Conservation (phyloP, 441 rosid species). For the Erysimum cheiri region DNA sequence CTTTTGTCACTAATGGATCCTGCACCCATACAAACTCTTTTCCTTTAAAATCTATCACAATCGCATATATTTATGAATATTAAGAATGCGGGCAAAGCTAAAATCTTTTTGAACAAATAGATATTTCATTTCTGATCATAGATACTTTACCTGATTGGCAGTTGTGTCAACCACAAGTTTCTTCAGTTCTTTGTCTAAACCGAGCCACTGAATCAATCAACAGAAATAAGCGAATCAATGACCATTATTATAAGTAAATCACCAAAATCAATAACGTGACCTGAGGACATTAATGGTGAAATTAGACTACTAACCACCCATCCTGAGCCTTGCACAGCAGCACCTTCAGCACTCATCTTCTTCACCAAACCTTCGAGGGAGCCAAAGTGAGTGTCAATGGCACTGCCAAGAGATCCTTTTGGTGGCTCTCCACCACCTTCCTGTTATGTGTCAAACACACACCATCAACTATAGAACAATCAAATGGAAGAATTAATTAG, state of each 20-base stretch:
- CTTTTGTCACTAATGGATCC: conserved; percentile 94
- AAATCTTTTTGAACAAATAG: background rate
- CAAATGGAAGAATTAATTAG: background rate
- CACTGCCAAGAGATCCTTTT: conserved; percentile 70
- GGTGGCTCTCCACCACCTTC: conserved; percentile 98
- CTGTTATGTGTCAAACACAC: conserved; percentile 48
- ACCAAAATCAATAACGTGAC: background rate
- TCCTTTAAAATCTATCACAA: background rate
- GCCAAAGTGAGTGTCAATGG: conserved; percentile 83
- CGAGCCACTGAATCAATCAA: conserved; percentile 76
- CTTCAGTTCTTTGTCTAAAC: conserved; percentile 78
- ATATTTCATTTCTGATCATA: background rate
- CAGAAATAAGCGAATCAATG: conserved; percentile 2
- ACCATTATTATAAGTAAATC: background rate
- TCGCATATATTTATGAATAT: background rate
- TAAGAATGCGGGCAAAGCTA: background rate
- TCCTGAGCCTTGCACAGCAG: conserved; percentile 98
- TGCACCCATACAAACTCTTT: conserved; percentile 39
- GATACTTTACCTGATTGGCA: conserved; percentile 78
- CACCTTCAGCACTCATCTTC: conserved; percentile 89
- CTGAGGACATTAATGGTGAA: background rate
- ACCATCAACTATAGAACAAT: background rate
- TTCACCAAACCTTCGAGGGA: conserved; percentile 73
- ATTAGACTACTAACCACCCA: conserved; percentile 81
- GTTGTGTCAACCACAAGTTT: conserved; percentile 92